Base-by-base conservation (phyloP, 345 rosid species). In the Anastatica hierochuntica region DNA sequence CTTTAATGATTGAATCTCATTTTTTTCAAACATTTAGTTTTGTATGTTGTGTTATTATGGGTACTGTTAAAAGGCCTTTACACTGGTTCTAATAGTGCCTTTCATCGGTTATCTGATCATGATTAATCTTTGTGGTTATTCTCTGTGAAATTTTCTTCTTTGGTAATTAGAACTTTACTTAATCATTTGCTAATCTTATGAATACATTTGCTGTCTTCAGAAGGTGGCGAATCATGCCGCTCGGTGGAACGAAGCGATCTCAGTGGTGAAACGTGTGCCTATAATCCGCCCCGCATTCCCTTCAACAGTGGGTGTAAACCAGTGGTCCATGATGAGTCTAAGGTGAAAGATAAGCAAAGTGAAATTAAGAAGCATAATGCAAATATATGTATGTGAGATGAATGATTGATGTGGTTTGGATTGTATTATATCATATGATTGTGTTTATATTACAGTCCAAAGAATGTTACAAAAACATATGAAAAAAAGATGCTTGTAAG, bases 191-290 rank as follows among this genome's bases (percentile, higher is more conserved):
- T 29, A 24, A n/a, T n/a, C n/a, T n/a, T n/a, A n/a, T n/a, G n/a
- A n/a, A n/a, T n/a, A n/a, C n/a, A n/a, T n/a, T n/a, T n/a, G n/a
- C n/a, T n/a, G 3, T 19, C 30, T 26, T 39, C 56, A 67, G 72
- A 53, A 48, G 63, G 41, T 61, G 35, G 83, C 41, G 57, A 85
- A 74, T 49, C 94, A 81, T 10, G 79, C 83, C 12, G 82, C 88
- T 39, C 85, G 85, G 46, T 85, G 86, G 34, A 85, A 88, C 4
- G 94, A 92, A 63, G 96, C 98, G 0, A 88, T 88, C 62, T 85
- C 95, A 2, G 84, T 77, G 39, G 87, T 77, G 73, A 79, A 75
- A 70, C 79, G 95, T 30, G 87, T 85, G 52, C 96, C 96, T 1
- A 71, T 83, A 8, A 74, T 76, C 19, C 74, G 95, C 19, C 94